A percentile compares a stretch with the other conserved stretches of the same genome.
Evolutionary conservation across 2,329 filamentous ascomycete species (phyloP).

Genomic region (Pyrenophora teres): DNA sequence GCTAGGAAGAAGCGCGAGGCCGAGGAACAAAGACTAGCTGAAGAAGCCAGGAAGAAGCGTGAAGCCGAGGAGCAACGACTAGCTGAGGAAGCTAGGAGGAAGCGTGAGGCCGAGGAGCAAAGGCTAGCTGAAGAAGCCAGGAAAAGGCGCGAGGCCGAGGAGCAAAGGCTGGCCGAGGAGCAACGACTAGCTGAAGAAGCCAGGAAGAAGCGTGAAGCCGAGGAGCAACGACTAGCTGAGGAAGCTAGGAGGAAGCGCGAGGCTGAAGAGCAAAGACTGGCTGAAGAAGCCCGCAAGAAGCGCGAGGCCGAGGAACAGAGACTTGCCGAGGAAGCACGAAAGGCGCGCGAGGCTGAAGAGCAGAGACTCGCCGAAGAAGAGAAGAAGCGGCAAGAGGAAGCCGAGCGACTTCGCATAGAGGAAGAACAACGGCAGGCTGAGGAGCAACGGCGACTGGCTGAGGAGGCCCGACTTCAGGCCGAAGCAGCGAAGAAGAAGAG

Average conservation of each 20-base stretch:
- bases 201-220: slow-evolving; percentile 49
- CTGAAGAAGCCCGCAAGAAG: slow-evolving; percentile 46
- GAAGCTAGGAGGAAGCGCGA: slow-evolving; percentile 35
- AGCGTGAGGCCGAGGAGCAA: slow-evolving; percentile 68
- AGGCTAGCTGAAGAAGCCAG: slow-evolving; percentile 50
- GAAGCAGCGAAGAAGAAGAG: slow-evolving; percentile 52
- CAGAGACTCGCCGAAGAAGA: slow-evolving; percentile 16
- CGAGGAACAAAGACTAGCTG: slow-evolving; percentile 1
- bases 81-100: slow-evolving; percentile 49
- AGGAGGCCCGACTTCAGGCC: slow-evolving; percentile 47
- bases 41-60: slow-evolving; percentile 6
- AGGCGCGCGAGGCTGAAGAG: slow-evolving; percentile 60
- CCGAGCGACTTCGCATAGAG: slow-evolving; percentile 64
- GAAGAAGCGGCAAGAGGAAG: slow-evolving; percentile 45
- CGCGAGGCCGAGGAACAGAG: slow-evolving; percentile 49
- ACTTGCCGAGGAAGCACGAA: slow-evolving; percentile 56
- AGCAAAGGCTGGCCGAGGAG: slow-evolving; percentile 5
- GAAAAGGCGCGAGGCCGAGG: slow-evolving; percentile 39
- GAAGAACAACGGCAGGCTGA: slow-evolving; percentile 35
- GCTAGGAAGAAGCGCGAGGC: slow-evolving; percentile 10
- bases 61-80: slow-evolving; percentile 3
- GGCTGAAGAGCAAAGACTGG: slow-evolving; percentile 16
- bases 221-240: background rate
- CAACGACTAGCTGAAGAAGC: slow-evolving; percentile 38
- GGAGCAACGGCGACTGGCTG: slow-evolving; percentile 46